These are phyloP conservation scores for Pseudozyma hubeiensis DNA, from an alignment of 1,284 basidiomycete genomes.

Conservation along the genomic window DNA sequence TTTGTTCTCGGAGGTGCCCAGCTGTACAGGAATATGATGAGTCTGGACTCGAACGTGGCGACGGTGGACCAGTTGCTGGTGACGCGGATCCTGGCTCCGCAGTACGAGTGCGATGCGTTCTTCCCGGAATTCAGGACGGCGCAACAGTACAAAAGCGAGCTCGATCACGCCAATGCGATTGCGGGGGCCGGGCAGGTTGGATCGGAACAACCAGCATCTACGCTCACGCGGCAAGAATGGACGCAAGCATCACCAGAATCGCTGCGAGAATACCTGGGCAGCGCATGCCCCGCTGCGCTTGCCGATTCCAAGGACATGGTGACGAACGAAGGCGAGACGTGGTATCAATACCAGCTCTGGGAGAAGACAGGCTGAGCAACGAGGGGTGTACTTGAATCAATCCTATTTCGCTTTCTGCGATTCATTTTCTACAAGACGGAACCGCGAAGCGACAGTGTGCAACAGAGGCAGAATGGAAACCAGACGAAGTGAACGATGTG, in stretches of 20 bases:
- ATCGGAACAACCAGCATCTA: not conserved
- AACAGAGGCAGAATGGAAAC: not conserved
- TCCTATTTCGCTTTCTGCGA: not conserved
- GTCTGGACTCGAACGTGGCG: not conserved
- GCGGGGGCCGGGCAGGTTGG: not conserved
- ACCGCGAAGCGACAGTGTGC: slow-evolving; percentile 31
- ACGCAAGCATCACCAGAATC: slow-evolving; percentile 19
- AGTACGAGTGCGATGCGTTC: slow-evolving; percentile 87
- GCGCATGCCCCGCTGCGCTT: slow-evolving; percentile 20
- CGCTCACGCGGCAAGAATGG: slow-evolving; percentile 27
- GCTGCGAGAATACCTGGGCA: slow-evolving; percentile 27
- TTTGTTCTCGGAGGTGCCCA: slow-evolving; percentile 93
- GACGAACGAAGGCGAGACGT: slow-evolving; percentile 30
- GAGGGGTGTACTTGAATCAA: not conserved
- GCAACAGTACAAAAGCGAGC: slow-evolving; percentile 37
- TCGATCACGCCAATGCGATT: slow-evolving; percentile 11
- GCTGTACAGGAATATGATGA: slow-evolving; percentile 77
- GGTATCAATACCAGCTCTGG: slow-evolving; percentile 51
- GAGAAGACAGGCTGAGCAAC: slow-evolving; percentile 14
- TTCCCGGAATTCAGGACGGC: slow-evolving; percentile 78
- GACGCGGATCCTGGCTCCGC: slow-evolving; percentile 82
- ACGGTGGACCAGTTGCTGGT: slow-evolving; percentile 73
- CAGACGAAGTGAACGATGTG: not conserved
- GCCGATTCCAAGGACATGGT: slow-evolving; percentile 21
- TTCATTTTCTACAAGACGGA: slow-evolving; percentile 7